These are phyloP conservation scores for Wickerhamiella kurtzmanii DNA, from an alignment of 805 yeast species.

Conservation along the genomic window DNA sequence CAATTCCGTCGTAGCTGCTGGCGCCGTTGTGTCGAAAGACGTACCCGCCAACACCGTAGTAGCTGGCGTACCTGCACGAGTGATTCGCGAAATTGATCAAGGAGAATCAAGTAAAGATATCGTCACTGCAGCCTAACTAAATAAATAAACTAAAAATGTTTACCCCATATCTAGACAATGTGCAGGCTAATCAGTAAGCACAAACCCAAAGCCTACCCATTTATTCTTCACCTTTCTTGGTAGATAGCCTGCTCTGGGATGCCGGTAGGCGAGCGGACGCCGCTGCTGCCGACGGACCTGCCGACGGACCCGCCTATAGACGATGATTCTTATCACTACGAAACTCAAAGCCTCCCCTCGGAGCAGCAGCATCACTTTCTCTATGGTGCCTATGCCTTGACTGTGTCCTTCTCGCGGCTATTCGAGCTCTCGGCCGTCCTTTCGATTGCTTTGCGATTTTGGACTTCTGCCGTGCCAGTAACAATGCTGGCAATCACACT, in stretches of 20 bases:
- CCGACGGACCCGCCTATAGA: conserved; percentile 22
- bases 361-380: conserved; percentile 18
- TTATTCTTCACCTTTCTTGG: no score
- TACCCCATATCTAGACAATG: not conserved
- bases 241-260: no score
- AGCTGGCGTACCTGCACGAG: conserved; percentile 51
- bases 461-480: conserved; percentile 8
- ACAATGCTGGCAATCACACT: conserved; percentile 3
- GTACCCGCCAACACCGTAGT: conserved; percentile 43
- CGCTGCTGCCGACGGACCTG: conserved; percentile 16
- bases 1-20: conserved; percentile 51
- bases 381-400: conserved; percentile 10
- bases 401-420: conserved; percentile 9
- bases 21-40: conserved; percentile 46
- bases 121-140: not conserved
- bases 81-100: conserved; percentile 16
- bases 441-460: conserved; percentile 10
- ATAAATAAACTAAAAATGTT: no score
- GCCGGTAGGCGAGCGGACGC: conserved; percentile 12
- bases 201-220: not conserved
- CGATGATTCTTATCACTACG: conserved; percentile 20
- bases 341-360: conserved; percentile 18
- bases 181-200: not conserved
- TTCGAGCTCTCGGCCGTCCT: conserved; percentile 14
- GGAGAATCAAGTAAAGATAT: not conserved